Percentiles rank a stretch among this genome's conserved stretches.
Evolutionary conservation across 495 filamentous ascomycete species (phyloP).

Genomic region (Penicillium egyptiacum): DNA sequence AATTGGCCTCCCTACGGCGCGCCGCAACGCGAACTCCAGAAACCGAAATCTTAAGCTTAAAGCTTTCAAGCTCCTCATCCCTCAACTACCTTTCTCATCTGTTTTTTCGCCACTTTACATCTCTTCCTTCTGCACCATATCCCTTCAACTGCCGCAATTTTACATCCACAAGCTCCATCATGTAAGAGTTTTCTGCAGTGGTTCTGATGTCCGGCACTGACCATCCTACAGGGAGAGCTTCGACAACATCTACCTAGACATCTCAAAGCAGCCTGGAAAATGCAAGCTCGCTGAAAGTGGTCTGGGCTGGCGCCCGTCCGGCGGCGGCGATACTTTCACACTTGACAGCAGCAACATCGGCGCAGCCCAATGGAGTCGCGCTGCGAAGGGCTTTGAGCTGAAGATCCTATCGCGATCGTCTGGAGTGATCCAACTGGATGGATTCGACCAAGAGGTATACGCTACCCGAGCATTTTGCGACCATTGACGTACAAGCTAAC

Average conservation of each 20-base stretch:
- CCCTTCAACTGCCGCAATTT: background rate
- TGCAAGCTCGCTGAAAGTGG: conserved; percentile 92
- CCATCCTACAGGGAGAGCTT: conserved; percentile 73
- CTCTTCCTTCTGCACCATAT: background rate
- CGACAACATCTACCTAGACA: conserved; percentile 91
- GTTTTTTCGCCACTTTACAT: conserved; percentile 4
- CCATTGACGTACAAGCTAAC: conserved; percentile 2
- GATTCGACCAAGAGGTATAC: conserved; percentile 84
- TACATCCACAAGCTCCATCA: conserved; percentile 32
- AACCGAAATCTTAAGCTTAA: conserved; percentile 32
- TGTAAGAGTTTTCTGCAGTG: conserved; percentile 31
- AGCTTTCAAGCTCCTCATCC: conserved; percentile 21
- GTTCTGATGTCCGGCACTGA: conserved; percentile 26
- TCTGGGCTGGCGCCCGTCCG: conserved; percentile 88
- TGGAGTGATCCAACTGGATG: conserved; percentile 90
- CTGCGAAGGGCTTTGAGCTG: conserved; percentile 86
- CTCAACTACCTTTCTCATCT: conserved; percentile 4
- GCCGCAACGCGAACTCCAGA: conserved; percentile 41
- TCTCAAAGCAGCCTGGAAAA: conserved; percentile 85
- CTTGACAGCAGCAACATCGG: conserved; percentile 79
- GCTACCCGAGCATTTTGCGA: background rate
- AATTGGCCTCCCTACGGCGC: conserved; percentile 34
- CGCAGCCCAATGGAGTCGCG: conserved; percentile 91
- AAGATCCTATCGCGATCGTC: conserved; percentile 82
- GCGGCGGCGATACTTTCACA: conserved; percentile 87